Evolutionary conservation across 2,329 filamentous ascomycete genomes (phyloP).

Genomic region (Fusarium sp.): DNA sequence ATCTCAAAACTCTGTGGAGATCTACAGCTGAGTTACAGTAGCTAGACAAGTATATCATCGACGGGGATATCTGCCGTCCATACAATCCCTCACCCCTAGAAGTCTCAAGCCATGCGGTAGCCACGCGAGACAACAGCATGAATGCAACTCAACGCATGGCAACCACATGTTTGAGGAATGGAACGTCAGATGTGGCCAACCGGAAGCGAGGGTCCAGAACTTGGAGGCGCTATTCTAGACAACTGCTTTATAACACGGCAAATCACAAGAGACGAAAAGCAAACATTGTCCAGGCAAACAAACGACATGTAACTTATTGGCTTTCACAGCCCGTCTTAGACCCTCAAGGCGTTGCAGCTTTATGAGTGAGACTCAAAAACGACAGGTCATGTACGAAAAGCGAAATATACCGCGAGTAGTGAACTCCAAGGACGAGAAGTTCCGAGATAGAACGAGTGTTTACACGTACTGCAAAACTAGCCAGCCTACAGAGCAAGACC

Average conservation of each 20-base stretch:
- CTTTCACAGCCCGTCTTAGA: not conserved
- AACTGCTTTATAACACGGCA: not conserved
- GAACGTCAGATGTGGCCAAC: conserved; percentile 31
- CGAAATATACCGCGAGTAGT: not conserved
- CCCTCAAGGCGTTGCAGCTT: not conserved
- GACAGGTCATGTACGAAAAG: conserved; percentile 5
- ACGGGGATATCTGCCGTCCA: not conserved
- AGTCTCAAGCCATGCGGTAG: not conserved
- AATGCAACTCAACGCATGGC: conserved; percentile 25
- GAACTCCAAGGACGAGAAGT: conserved; percentile 2
- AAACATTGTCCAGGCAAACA: conserved; percentile 1
- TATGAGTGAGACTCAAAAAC: not conserved
- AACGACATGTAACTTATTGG: not conserved
- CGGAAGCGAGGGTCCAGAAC: conserved; percentile 18
- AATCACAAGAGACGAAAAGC: not conserved
- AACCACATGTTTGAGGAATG: conserved; percentile 24
- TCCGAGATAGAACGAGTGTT: conserved; percentile 9
- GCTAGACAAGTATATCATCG: not conserved
- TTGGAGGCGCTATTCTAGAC: conserved; percentile 10
- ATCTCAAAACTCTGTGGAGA: not conserved
- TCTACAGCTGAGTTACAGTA: not conserved
- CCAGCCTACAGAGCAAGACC: not conserved
- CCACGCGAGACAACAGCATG: conserved; percentile 16
- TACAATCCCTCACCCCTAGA: not conserved
- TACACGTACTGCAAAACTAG: not conserved